A percentile compares a stretch with the other conserved stretches of the same genome.
phyloP scores from a whole-genome alignment of 2,329 filamentous ascomycete species.

The Aspergillus proliferans region DNA sequence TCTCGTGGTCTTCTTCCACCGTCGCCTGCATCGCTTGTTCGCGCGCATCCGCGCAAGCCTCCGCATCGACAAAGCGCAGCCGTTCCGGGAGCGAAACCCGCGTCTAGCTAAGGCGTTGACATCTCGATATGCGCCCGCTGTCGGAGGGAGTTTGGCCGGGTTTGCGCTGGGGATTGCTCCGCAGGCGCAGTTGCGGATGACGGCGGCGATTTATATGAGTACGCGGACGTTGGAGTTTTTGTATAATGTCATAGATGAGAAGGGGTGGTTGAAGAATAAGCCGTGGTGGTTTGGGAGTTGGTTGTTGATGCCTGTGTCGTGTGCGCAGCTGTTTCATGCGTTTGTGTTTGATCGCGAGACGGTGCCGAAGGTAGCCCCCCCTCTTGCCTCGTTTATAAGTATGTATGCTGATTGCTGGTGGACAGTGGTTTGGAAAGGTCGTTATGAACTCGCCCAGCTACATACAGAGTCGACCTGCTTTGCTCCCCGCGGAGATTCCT shows the following conservation, averaged over 20 bases:
- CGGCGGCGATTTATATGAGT: slow-evolving; percentile 72
- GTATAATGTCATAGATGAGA: slow-evolving; percentile 76
- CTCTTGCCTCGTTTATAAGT: slow-evolving; percentile 9
- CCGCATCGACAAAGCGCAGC: slow-evolving; percentile 69
- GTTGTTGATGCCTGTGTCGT: slow-evolving; percentile 70
- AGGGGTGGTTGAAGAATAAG: slow-evolving; percentile 59
- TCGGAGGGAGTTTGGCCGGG: slow-evolving; percentile 85
- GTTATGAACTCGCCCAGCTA: slow-evolving; percentile 70
- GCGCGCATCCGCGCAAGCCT: slow-evolving; percentile 70
- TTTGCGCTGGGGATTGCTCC: slow-evolving; percentile 73
- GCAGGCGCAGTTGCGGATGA: slow-evolving; percentile 64
- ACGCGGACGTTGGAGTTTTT: slow-evolving; percentile 78
- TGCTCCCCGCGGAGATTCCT: slow-evolving; percentile 57
- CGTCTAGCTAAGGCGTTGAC: slow-evolving; percentile 68
- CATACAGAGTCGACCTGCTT: slow-evolving; percentile 63
- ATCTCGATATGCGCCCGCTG: slow-evolving; percentile 74
- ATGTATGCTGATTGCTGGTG: slow-evolving; percentile 1
- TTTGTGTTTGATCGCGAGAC: slow-evolving; percentile 72
- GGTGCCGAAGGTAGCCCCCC: slow-evolving; percentile 52
- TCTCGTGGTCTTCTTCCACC: slow-evolving; percentile 78
- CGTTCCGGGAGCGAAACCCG: slow-evolving; percentile 79
- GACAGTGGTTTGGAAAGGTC: slow-evolving; percentile 57
- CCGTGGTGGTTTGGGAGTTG: slow-evolving; percentile 84
- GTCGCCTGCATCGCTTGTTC: slow-evolving; percentile 86
- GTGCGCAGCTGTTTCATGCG: slow-evolving; percentile 70